Evolutionary conservation across 331 rosid species (phyloP).

Genomic region (Cydonia oblonga): DNA sequence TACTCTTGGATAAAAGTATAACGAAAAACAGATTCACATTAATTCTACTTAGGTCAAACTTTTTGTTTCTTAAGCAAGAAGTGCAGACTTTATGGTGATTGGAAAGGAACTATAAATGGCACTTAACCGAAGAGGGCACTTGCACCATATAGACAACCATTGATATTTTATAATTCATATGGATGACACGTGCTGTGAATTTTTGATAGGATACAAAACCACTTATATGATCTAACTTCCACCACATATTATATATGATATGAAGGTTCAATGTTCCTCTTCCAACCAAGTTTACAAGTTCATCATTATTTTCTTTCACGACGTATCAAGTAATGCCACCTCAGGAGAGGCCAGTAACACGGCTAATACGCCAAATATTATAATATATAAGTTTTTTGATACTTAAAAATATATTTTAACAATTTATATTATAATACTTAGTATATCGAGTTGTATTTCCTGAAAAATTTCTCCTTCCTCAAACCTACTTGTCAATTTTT

Average conservation of each 20-base stretch:
- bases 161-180: too few relatives aligned
- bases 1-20: neutral
- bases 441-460: too few relatives aligned
- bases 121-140: neutral
- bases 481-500: neutral
- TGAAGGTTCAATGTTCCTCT: slow-evolving; percentile 5
- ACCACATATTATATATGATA: neutral
- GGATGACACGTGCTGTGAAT: neutral
- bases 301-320: slow-evolving; percentile 11
- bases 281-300: neutral
- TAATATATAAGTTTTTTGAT: too few relatives aligned
- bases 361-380: too few relatives aligned
- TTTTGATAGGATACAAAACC: neutral
- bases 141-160: too few relatives aligned
- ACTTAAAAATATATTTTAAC: too few relatives aligned
- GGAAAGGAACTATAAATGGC: slow-evolving; percentile 31
- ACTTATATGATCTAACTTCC: neutral
- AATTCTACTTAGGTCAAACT: neutral
- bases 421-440: too few relatives aligned
- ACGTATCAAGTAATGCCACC: slow-evolving; percentile 23
- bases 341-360: too few relatives aligned
- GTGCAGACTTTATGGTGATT: slow-evolving; percentile 13
- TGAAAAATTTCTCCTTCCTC: slow-evolving; percentile 7
- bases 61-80: neutral
- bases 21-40: neutral